A percentile compares a stretch with the other conserved stretches of the same genome.
phyloP scores from a whole-genome alignment of 2,329 filamentous ascomycete genomes.

The Talaromyces sp. region DNA sequence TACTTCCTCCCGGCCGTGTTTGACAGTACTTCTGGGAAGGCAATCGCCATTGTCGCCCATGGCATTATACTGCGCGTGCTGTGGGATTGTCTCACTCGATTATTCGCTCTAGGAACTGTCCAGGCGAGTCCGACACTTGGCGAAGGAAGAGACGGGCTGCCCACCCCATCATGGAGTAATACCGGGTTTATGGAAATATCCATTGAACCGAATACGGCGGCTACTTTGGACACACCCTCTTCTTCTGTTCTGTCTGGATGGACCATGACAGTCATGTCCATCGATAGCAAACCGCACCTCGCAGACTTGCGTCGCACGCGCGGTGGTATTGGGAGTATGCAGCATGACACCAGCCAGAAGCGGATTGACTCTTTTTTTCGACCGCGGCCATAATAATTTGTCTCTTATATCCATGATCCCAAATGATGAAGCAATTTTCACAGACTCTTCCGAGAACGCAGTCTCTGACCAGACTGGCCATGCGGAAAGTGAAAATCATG shows the following conservation, averaged over 20 bases:
- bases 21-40: slow-evolving; percentile 22
- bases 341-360: slow-evolving; percentile 68
- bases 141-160: slow-evolving; percentile 30
- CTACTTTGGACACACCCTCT: not conserved
- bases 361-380: slow-evolving; percentile 75
- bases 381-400: slow-evolving; percentile 5
- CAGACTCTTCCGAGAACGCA: slow-evolving; percentile 59
- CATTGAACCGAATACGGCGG: slow-evolving; percentile 17
- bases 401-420: slow-evolving; percentile 10
- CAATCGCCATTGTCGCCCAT: slow-evolving; percentile 69
- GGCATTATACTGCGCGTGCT: slow-evolving; percentile 71
- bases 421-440: slow-evolving; percentile 54
- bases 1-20: slow-evolving; percentile 56
- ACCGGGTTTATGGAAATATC: slow-evolving; percentile 55
- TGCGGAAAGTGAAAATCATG: slow-evolving; percentile 38
- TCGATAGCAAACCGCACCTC: slow-evolving; percentile 70
- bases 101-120: slow-evolving; percentile 46
- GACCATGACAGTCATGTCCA: slow-evolving; percentile 49
- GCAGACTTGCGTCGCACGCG: slow-evolving; percentile 68
- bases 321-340: slow-evolving; percentile 73
- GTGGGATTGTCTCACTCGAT: slow-evolving; percentile 55
- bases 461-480: slow-evolving; percentile 35
- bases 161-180: slow-evolving; percentile 58
- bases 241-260: slow-evolving; percentile 26
- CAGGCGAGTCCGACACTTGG: slow-evolving; percentile 28